These are phyloP conservation scores for Ophiostoma australiae DNA, from an alignment of 2,329 filamentous ascomycete genomes.

Conservation along the genomic window DNA sequence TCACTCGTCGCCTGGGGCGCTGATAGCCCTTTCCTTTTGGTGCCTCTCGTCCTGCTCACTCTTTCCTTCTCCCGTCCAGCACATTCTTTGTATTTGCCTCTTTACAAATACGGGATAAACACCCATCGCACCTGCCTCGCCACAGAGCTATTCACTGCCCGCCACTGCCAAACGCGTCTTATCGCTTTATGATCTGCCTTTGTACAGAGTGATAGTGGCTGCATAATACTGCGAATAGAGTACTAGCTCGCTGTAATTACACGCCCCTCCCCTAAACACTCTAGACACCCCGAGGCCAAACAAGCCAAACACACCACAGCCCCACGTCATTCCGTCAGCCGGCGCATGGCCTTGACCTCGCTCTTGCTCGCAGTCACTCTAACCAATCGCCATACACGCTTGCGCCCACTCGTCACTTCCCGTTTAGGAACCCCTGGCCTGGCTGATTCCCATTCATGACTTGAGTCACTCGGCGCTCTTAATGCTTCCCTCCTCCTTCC, in stretches of 20 bases:
- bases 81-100: neutral
- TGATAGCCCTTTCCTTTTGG: neutral
- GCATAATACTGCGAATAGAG: too few species aligned
- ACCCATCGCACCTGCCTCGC: neutral
- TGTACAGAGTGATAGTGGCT: neutral
- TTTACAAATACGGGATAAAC: slow-evolving; percentile 6
- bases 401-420: slow-evolving; percentile 11
- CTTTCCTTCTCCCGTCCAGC: neutral
- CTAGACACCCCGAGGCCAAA: neutral
- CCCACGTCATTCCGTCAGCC: slow-evolving; percentile 18
- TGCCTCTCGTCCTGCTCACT: neutral
- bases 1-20: neutral
- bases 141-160: neutral
- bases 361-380: neutral
- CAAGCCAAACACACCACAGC: slow-evolving; percentile 12
- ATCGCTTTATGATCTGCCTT: neutral
- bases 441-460: neutral
- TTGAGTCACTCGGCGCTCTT: slow-evolving; percentile 10
- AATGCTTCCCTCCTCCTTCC: slow-evolving; percentile 9
- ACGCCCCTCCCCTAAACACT: slow-evolving; percentile 3
- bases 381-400: slow-evolving; percentile 16
- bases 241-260: neutral
- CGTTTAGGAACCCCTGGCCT: slow-evolving; percentile 4
- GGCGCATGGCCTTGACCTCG: slow-evolving; percentile 6
- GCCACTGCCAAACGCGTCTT: neutral